Evolutionary conservation across 495 filamentous ascomycete species (phyloP).

Genomic region (Penicillium egyptiacum): DNA sequence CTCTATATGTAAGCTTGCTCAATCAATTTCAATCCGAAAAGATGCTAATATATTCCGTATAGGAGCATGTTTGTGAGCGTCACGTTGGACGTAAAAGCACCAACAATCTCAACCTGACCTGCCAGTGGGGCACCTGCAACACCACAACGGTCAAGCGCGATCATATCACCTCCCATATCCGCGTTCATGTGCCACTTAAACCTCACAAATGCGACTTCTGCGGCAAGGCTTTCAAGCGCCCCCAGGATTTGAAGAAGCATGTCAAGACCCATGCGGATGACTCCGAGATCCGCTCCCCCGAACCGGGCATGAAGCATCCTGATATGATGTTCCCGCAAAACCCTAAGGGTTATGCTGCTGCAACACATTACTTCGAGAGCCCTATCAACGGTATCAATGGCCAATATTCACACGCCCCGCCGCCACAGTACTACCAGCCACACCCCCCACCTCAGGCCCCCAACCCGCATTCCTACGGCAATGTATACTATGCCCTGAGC

Average conservation of each 20-base stretch:
- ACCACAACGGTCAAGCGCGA: conserved; percentile 98
- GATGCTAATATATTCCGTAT: background rate
- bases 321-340: conserved; percentile 55
- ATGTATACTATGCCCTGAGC: conserved; percentile 68
- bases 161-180: conserved; percentile 98
- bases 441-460: conserved; percentile 51
- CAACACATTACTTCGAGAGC: conserved; percentile 48
- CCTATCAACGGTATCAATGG: conserved; percentile 41
- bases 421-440: conserved; percentile 59
- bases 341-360: conserved; percentile 44
- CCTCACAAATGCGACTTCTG: conserved; percentile 99
- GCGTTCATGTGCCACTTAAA: conserved; percentile 96
- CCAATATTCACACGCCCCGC: conserved; percentile 47
- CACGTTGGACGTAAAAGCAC: conserved; percentile 99
- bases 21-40: background rate
- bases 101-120: conserved; percentile 96
- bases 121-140: conserved; percentile 93
- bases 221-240: conserved; percentile 98
- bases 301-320: conserved; percentile 53
- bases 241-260: conserved; percentile 99
- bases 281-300: conserved; percentile 78
- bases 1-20: conserved; percentile 77
- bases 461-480: conserved; percentile 60
- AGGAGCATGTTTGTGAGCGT: conserved; percentile 98
- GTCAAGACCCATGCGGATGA: conserved; percentile 99